phyloP scores from a whole-genome alignment of 192 early-diverging fungal species.

The Blastocladiella britannica region DNA sequence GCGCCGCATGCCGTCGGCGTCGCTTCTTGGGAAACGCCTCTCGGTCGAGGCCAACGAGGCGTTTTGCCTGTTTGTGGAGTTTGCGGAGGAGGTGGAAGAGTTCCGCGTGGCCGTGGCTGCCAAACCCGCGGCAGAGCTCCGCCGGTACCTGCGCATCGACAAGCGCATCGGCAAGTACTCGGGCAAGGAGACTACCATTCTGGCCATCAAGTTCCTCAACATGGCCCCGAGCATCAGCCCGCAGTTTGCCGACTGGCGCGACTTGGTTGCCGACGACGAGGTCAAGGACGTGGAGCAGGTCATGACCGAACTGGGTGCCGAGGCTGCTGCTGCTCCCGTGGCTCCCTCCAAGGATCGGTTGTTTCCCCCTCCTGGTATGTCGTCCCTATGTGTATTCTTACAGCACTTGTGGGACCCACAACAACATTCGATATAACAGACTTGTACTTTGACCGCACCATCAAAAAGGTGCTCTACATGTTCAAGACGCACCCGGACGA shows the following conservation, averaged over 20 bases:
- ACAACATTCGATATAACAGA: slow-evolving; percentile 18
- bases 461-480: slow-evolving; percentile 69
- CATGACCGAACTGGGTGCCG: slow-evolving; percentile 41
- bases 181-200: slow-evolving; percentile 44
- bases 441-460: slow-evolving; percentile 83
- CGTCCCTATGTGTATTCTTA: neutral
- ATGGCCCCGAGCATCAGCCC: slow-evolving; percentile 53
- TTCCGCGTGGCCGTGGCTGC: slow-evolving; percentile 64
- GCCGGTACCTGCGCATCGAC: slow-evolving; percentile 55
- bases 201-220: slow-evolving; percentile 54
- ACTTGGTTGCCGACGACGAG: slow-evolving; percentile 64
- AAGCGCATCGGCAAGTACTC: slow-evolving; percentile 44
- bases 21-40: slow-evolving; percentile 31
- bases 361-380: slow-evolving; percentile 36
- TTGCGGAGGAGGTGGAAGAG: slow-evolving; percentile 79
- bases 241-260: slow-evolving; percentile 74
- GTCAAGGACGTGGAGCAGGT: slow-evolving; percentile 49
- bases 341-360: slow-evolving; percentile 26
- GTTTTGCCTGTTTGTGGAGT: slow-evolving; percentile 85
- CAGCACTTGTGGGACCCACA: too few relatives aligned
- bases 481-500: slow-evolving; percentile 38
- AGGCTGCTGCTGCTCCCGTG: slow-evolving; percentile 15
- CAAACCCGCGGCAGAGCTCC: slow-evolving; percentile 57
- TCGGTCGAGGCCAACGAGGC: slow-evolving; percentile 65
- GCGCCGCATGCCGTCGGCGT: slow-evolving; percentile 24